These are phyloP conservation scores for Cadophora sp. DNA, from an alignment of 2,329 filamentous ascomycete species.

Conservation along the genomic window DNA sequence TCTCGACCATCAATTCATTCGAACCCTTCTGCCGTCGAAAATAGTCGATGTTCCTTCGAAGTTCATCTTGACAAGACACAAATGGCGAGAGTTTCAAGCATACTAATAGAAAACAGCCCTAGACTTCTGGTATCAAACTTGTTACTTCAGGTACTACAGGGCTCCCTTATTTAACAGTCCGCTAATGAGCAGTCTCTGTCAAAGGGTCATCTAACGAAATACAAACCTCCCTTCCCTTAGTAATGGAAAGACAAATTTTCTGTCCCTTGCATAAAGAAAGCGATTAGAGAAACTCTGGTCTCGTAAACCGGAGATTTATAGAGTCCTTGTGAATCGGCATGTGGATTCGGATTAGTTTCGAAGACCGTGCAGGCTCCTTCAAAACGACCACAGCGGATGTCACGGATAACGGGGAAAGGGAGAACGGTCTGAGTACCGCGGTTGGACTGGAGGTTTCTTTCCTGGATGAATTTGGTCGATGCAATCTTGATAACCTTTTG, in stretches of 20 bases:
- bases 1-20: no score
- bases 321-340: neutral
- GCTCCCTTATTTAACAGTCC: no score
- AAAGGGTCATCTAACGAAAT: no score
- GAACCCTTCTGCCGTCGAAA: no score
- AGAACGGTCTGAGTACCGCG: neutral
- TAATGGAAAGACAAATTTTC: neutral
- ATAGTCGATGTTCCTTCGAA: no score
- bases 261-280: neutral
- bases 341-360: constrained; percentile 4
- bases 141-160: no score
- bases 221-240: neutral
- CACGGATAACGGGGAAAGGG: neutral
- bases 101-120: no score
- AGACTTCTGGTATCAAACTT: no score
- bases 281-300: neutral
- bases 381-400: neutral
- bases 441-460: neutral
- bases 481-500: no score
- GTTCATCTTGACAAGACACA: no score
- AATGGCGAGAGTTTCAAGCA: no score
- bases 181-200: no score
- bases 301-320: neutral
- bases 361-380: neutral
- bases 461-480: neutral